Percentiles rank a stretch among this genome's conserved stretches.
phyloP scores from a whole-genome alignment of 1,284 basidiomycete genomes.

The Ceratobasidium sp. region DNA sequence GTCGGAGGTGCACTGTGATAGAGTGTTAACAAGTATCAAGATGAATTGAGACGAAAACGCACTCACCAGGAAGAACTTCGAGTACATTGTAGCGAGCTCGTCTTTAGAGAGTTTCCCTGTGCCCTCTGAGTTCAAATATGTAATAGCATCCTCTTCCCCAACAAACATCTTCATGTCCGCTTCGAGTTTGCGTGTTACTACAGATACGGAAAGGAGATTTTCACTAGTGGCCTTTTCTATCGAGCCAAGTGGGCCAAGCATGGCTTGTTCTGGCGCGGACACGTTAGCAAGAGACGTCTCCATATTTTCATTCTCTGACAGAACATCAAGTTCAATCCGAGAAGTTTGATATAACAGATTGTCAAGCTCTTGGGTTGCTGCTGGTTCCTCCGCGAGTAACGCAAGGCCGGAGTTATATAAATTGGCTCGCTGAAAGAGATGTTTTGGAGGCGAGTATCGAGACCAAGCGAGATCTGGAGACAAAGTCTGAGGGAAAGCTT shows the following conservation, averaged over 20 bases:
- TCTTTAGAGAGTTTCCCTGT: conserved; percentile 7
- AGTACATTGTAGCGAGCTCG: conserved; percentile 23
- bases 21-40: background rate
- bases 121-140: conserved; percentile 28
- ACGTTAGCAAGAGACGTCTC: background rate
- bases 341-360: background rate
- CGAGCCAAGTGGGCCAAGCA: conserved; percentile 28
- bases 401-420: background rate
- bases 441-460: conserved; percentile 35
- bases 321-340: background rate
- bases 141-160: background rate
- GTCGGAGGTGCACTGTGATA: conserved; percentile 3
- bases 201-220: background rate
- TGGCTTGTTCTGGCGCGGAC: conserved; percentile 17
- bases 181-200: conserved; percentile 5
- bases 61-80: conserved; percentile 26
- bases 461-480: background rate
- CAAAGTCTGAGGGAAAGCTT: background rate
- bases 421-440: background rate
- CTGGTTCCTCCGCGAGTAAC: background rate
- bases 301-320: background rate
- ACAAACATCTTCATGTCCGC: conserved; percentile 8
- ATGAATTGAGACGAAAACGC: background rate
- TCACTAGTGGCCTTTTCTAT: conserved; percentile 26
- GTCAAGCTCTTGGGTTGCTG: background rate